Evolutionary conservation across 2,329 filamentous ascomycete species (phyloP).

Genomic region (Emergomyces orientalis): DNA sequence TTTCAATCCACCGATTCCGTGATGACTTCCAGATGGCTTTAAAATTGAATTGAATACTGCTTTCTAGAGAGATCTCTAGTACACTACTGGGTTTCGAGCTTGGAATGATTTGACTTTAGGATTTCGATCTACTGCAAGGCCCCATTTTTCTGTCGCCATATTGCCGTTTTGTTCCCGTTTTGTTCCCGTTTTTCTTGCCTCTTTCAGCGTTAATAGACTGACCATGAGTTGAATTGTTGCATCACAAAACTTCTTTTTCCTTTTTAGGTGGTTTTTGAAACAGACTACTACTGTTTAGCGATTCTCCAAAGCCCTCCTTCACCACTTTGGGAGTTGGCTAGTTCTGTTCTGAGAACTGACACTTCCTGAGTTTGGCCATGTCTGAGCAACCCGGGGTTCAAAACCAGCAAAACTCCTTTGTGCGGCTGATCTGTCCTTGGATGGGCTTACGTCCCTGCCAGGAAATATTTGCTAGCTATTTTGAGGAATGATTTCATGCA

Average conservation of each 20-base stretch:
- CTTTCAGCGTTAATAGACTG: background rate
- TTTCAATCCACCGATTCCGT: background rate
- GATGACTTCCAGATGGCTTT: background rate
- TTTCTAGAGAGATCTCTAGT: background rate
- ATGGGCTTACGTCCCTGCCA: conserved; percentile 9
- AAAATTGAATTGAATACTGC: too few species aligned
- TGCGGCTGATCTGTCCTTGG: conserved; percentile 8
- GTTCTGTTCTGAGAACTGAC: conserved; percentile 13
- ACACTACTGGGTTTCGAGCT: background rate
- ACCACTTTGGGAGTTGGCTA: background rate
- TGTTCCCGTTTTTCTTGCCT: background rate
- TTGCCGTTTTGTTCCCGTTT: background rate
- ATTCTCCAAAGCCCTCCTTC: background rate
- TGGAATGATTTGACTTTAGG: background rate
- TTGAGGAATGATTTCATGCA: conserved; percentile 8
- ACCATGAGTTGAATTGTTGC: conserved; percentile 1
- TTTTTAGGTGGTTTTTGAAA: conserved; percentile 9
- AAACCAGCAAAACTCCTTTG: conserved; percentile 12
- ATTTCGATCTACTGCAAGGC: background rate
- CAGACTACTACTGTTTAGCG: conserved; percentile 1
- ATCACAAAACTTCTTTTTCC: conserved; percentile 2
- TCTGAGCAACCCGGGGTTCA: conserved; percentile 11
- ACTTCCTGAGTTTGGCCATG: conserved; percentile 16
- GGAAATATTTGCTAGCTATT: conserved; percentile 10
- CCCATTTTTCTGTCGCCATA: background rate